Evolutionary conservation across 140 eudicot genomes (phyloP), one percentile per base, ranked within the genome.

Genomic region (Bidens hawaiensis): DNA sequence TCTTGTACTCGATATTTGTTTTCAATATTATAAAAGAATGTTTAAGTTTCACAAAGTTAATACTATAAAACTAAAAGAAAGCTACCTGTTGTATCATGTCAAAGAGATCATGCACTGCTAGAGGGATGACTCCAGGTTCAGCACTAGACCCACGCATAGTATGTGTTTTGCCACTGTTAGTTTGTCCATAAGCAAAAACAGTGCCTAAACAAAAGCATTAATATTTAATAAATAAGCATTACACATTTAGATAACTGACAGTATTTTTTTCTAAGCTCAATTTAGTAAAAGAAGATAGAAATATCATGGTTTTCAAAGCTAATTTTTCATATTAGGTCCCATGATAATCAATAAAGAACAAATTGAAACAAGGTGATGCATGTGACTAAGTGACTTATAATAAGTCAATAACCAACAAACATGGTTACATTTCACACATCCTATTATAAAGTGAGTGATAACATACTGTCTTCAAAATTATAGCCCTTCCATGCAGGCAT

Each of bases 161-260:
- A 74, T 93, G 97, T 3, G 99, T 93, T 65, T 93, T 93, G 23
- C 99, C 99, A 75, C 99, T 93, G 72, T 83, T 93, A 6, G 99
- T 88, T 63, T 88, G 99, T 45, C 99, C 99, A 77, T 93, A 93
- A 28, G 99, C 99, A 81, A 93, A 93, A 43, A 93, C 99, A 73
- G 99, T 93, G 31, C 99, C 99, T 93, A 47, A 38, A 74, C 15
- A 70, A 52, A 23, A 62, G 27, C 49, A 51, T 51, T 28, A 9
- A 38, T 1, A 51, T 45, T 45, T 9, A 9, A n/a, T 45, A 58
- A 1, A 45, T 21, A 43, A 43, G 33, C 47, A 68, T 10, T 30
- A 40, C 56, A 24, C n/a, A 55, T 12, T 41, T 26, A 27, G 8
- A 28, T 55, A 41, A 58, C 27, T 60, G 46, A 4, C 13, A 28